phyloP scores from a whole-genome alignment of 2,329 filamentous ascomycete species.

The Coniochaeta sp. region DNA sequence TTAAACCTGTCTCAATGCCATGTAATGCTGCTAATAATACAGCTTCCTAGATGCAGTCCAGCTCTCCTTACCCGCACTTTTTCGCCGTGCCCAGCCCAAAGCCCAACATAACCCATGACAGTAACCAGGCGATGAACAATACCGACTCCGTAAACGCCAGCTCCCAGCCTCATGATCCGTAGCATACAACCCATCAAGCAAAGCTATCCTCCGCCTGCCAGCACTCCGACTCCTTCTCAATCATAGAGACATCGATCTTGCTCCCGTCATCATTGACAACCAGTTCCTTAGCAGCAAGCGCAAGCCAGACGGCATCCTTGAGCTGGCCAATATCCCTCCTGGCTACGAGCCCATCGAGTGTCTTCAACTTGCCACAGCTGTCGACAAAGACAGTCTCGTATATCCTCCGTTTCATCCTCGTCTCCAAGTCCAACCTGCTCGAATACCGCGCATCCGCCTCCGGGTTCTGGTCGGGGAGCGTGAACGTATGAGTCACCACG shows the following conservation, averaged over 20 bases:
- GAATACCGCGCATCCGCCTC: conserved; percentile 61
- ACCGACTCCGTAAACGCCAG: not conserved
- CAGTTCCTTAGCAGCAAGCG: conserved; percentile 44
- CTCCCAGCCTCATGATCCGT: not conserved
- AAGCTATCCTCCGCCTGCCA: conserved; percentile 38
- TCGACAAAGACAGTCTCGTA: conserved; percentile 76
- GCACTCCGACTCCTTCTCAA: conserved; percentile 14
- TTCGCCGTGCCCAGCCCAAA: not conserved
- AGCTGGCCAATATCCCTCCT: conserved; percentile 40
- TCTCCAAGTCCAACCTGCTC: conserved; percentile 70
- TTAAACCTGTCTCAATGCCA: not conserved
- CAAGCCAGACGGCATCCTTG: conserved; percentile 48
- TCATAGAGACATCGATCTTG: conserved; percentile 5
- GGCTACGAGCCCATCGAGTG: conserved; percentile 68
- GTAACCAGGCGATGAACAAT: not conserved
- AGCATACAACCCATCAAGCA: conserved; percentile 21
- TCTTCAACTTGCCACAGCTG: conserved; percentile 58
- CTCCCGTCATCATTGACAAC: conserved; percentile 18
- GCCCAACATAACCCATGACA: not conserved
- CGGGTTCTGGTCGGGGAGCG: conserved; percentile 50
- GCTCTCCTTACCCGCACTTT: not conserved
- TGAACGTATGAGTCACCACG: conserved; percentile 42
- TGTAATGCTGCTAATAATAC: conserved; percentile 1
- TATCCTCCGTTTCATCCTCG: conserved; percentile 67
- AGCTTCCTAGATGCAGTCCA: not conserved